Percentiles rank a stretch among this genome's conserved stretches.
Evolutionary conservation across 1,139 yeast genomes (phyloP).

Genomic region (Arxiozyma heterogenica): DNA sequence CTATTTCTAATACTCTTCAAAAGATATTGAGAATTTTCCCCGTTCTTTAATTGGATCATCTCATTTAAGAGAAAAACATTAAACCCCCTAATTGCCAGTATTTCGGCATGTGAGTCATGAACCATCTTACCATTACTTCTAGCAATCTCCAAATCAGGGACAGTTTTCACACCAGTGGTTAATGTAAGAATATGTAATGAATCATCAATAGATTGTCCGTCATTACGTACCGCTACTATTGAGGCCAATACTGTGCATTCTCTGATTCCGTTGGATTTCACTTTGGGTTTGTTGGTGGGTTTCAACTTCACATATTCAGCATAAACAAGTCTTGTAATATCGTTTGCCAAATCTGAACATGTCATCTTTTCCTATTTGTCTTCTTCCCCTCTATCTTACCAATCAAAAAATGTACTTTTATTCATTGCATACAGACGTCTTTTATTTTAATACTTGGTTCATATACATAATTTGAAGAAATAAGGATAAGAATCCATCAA

Average conservation of each 20-base stretch:
- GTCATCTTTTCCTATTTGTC: neutral
- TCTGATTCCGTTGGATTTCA: slow-evolving; percentile 49
- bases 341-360: neutral
- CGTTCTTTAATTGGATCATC: slow-evolving; percentile 22
- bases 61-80: slow-evolving; percentile 34
- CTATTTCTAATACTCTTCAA: neutral
- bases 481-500: neutral
- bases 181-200: slow-evolving; percentile 18
- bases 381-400: neutral
- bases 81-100: slow-evolving; percentile 59
- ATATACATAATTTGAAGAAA: too few species aligned
- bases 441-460: too few species aligned
- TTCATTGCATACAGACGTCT: neutral
- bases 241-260: slow-evolving; percentile 89
- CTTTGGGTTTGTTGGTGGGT: slow-evolving; percentile 46
- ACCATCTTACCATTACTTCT: slow-evolving; percentile 50
- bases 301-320: slow-evolving; percentile 32
- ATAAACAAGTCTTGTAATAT: slow-evolving; percentile 30
- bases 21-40: slow-evolving; percentile 32
- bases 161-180: slow-evolving; percentile 77
- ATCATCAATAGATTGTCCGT: neutral
- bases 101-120: slow-evolving; percentile 89
- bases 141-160: slow-evolving; percentile 43
- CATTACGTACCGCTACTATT: slow-evolving; percentile 41
- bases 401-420: too few species aligned